Conservation (phyloP, 2,329 filamentous ascomycete species). For the Botrytis paeoniae region DNA sequence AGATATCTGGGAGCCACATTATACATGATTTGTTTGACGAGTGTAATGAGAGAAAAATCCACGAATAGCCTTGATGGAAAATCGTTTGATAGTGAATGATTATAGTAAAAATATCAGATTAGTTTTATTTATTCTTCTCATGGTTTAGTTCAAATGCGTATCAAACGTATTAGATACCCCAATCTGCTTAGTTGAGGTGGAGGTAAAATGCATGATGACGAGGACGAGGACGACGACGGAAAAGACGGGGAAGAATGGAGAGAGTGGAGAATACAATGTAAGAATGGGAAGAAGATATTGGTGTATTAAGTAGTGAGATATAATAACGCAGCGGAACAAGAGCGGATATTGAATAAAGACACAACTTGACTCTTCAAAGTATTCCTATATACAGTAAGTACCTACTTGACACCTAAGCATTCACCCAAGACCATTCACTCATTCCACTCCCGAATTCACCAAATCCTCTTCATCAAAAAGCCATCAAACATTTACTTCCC, state of each 20-base stretch:
- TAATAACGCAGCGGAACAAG: background rate
- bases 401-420: background rate
- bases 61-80: background rate
- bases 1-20: background rate
- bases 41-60: background rate
- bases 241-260: background rate
- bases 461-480: too few species aligned
- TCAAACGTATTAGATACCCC: background rate
- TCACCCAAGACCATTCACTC: background rate
- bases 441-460: background rate
- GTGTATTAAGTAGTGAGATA: background rate
- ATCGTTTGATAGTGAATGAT: background rate
- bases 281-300: background rate
- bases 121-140: background rate
- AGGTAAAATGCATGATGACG: background rate
- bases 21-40: too few species aligned
- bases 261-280: background rate
- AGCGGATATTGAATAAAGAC: background rate
- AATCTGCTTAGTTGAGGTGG: background rate
- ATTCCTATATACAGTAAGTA: background rate
- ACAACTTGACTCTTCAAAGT: background rate
- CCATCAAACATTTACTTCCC: too few species aligned
- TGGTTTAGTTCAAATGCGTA: background rate
- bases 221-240: background rate
- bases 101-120: background rate